These are phyloP conservation scores for Irpex lacteus DNA, from an alignment of 1,284 basidiomycete genomes.

Conservation along the genomic window DNA sequence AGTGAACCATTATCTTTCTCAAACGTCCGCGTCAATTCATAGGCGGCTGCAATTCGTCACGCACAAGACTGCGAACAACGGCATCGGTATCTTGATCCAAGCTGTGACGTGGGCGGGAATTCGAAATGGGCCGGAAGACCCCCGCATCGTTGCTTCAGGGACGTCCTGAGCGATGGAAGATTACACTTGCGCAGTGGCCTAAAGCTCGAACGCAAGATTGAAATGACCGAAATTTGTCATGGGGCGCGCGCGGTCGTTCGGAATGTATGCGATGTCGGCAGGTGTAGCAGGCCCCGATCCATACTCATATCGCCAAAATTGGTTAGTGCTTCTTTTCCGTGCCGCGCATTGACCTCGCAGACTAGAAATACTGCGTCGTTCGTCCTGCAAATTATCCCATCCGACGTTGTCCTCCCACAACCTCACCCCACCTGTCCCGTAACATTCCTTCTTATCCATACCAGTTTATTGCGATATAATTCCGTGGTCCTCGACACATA, in stretches of 20 bases:
- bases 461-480: background rate
- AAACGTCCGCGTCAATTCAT: background rate
- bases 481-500: background rate
- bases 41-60: background rate
- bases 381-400: background rate
- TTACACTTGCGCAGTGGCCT: background rate
- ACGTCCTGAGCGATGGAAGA: background rate
- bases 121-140: background rate
- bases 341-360: conserved; percentile 5
- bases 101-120: background rate
- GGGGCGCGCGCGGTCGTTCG: background rate
- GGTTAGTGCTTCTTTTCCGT: conserved; percentile 11
- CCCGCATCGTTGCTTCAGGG: background rate
- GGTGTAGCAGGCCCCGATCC: background rate
- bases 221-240: background rate
- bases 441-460: background rate
- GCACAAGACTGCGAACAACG: background rate
- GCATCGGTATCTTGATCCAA: background rate
- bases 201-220: background rate
- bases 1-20: background rate
- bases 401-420: background rate
- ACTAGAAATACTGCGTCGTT: conserved; percentile 7
- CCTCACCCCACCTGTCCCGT: background rate
- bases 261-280: background rate
- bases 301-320: conserved; percentile 11